Conservation (phyloP, 306 rosid species). For the Gynostemma pentaphyllum region DNA sequence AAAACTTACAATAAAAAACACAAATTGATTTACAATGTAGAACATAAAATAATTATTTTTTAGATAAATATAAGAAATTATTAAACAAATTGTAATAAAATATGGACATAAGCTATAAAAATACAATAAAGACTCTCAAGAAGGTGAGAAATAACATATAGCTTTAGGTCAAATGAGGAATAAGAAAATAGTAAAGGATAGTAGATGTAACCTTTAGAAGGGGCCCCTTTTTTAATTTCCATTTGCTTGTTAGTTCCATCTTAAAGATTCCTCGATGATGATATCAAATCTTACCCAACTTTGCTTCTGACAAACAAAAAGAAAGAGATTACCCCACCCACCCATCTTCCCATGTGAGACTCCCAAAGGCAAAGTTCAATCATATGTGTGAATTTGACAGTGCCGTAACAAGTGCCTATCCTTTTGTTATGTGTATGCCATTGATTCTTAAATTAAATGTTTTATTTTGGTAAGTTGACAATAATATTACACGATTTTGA, state of each 20-base stretch:
- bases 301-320: neutral
- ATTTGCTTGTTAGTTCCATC: neutral
- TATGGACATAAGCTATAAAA: no score
- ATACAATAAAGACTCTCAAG: neutral
- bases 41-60: no score
- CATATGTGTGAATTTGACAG: neutral
- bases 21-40: no score
- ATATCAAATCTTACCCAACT: conserved; percentile 5
- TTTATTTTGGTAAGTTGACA: no score
- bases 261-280: neutral
- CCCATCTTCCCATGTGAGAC: conserved; percentile 10
- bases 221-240: neutral
- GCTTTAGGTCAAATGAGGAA: neutral
- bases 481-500: no score
- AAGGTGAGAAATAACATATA: neutral
- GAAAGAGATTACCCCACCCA: neutral
- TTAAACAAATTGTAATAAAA: no score
- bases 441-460: neutral
- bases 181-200: neutral
- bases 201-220: neutral
- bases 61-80: neutral
- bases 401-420: neutral
- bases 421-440: neutral
- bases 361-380: neutral
- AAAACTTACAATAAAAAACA: no score